phyloP scores from a whole-genome alignment of 2,329 filamentous ascomycete species.

The Fusarium oxysporum region DNA sequence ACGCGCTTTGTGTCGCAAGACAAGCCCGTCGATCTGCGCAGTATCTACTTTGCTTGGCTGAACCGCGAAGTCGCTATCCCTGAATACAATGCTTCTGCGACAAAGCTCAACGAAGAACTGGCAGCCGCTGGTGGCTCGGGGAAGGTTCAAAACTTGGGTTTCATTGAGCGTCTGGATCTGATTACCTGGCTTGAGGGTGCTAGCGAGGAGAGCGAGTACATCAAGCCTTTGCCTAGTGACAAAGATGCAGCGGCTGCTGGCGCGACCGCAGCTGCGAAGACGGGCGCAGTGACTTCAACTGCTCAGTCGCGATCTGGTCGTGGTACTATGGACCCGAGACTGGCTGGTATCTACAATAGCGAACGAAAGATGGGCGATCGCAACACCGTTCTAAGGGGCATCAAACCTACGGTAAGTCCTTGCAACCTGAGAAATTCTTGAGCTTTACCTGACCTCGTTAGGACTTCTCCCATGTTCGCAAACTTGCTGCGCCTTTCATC shows the following conservation, averaged over 20 bases:
- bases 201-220: constrained; percentile 91
- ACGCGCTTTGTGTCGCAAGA: constrained; percentile 90
- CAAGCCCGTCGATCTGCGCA: constrained; percentile 84
- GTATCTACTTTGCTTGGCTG: constrained; percentile 95
- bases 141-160: constrained; percentile 87
- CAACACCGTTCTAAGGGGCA: constrained; percentile 86
- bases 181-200: constrained; percentile 94
- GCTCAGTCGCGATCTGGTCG: constrained; percentile 67
- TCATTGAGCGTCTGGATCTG: constrained; percentile 90
- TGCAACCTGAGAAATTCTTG: not conserved
- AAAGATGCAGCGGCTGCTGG: constrained; percentile 57
- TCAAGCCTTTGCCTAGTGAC: constrained; percentile 82
- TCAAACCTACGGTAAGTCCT: constrained; percentile 82
- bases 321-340: constrained; percentile 79
- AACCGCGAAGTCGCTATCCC: constrained; percentile 91
- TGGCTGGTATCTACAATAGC: constrained; percentile 89
- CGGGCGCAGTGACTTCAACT: constrained; percentile 57
- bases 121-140: constrained; percentile 69
- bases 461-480: constrained; percentile 96
- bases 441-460: constrained; percentile 52
- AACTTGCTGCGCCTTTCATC: constrained; percentile 83
- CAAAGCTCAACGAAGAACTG: constrained; percentile 83
- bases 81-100: constrained; percentile 88
- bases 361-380: constrained; percentile 94
- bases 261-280: constrained; percentile 52